Conservation (phyloP, 169 alveolate genomes). For the Eimeria sp. region DNA sequence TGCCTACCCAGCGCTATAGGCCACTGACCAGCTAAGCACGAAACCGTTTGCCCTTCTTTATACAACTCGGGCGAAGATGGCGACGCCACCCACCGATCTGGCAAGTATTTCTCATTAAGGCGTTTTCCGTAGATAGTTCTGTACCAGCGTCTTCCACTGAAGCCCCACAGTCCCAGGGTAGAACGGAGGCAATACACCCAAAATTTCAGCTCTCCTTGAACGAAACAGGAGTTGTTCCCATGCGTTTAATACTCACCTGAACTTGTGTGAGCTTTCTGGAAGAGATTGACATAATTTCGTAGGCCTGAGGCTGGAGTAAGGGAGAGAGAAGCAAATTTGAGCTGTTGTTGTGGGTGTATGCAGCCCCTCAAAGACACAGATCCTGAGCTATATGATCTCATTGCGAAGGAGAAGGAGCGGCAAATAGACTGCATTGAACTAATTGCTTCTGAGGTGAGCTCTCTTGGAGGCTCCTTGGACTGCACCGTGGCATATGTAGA, state of each 20-base stretch:
- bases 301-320: not conserved
- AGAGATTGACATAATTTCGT: not conserved
- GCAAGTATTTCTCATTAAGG: slow-evolving; percentile 20
- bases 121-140: not conserved
- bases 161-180: not conserved
- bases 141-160: not conserved
- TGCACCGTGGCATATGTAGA: not conserved
- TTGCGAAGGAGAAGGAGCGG: slow-evolving; percentile 90
- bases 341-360: slow-evolving; percentile 4
- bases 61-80: not conserved
- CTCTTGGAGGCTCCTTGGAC: not conserved
- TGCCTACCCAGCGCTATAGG: not conserved
- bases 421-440: slow-evolving; percentile 90
- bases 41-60: not conserved
- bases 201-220: not conserved
- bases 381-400: slow-evolving; percentile 90
- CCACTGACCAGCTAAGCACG: not conserved
- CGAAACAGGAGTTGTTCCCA: not conserved
- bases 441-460: slow-evolving; percentile 92
- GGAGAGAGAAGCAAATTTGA: not conserved
- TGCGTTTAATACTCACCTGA: not conserved
- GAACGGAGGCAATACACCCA: not conserved
- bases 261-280: not conserved
- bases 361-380: slow-evolving; percentile 88
- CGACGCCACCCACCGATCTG: not conserved